Evolutionary conservation across 2,329 filamentous ascomycete species (phyloP).

Genomic region (Aspergillus clavatus): DNA sequence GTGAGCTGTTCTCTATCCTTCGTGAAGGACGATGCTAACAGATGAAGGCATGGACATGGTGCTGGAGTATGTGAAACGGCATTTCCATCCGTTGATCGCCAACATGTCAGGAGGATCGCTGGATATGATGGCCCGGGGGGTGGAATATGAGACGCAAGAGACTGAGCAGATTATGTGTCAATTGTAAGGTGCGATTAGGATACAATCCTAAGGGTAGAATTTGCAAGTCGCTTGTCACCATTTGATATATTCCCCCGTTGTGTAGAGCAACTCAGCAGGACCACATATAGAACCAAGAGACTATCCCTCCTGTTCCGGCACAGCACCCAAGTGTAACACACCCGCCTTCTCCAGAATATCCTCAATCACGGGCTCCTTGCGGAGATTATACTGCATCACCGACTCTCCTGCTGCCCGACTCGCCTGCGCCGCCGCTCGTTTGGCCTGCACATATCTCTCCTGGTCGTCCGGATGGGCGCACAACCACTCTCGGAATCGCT

Average conservation of each 20-base stretch:
- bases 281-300: not conserved
- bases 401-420: slow-evolving; percentile 29
- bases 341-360: slow-evolving; percentile 34
- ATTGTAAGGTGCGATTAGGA: no score
- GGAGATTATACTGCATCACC: slow-evolving; percentile 38
- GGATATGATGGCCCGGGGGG: not conserved
- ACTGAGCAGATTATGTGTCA: no score
- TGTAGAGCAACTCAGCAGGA: not conserved
- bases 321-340: not conserved
- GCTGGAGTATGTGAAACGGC: not conserved
- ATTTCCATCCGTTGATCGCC: not conserved
- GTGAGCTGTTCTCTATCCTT: not conserved
- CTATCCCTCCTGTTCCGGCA: not conserved
- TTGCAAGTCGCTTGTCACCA: no score
- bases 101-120: not conserved
- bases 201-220: no score
- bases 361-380: slow-evolving; percentile 41
- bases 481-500: slow-evolving; percentile 46
- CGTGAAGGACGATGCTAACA: not conserved
- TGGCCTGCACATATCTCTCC: slow-evolving; percentile 38
- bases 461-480: slow-evolving; percentile 35
- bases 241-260: no score
- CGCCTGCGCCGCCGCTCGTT: slow-evolving; percentile 33
- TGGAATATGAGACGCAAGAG: not conserved
- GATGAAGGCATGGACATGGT: not conserved